These are phyloP conservation scores for Aspergillus biplanus DNA, from an alignment of 495 filamentous ascomycete species.

Conservation along the genomic window DNA sequence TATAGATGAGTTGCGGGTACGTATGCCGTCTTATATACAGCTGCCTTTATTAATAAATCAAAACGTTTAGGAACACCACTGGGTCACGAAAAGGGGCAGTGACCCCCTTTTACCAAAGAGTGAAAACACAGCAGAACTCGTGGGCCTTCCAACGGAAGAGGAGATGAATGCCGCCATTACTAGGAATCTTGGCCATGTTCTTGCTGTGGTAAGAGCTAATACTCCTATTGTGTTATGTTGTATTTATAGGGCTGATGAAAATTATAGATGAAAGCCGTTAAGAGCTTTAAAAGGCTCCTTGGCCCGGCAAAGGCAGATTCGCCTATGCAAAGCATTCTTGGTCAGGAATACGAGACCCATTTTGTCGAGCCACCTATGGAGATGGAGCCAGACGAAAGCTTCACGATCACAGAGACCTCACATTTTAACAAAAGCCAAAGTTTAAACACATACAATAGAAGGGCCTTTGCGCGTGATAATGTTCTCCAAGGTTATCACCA, in stretches of 20 bases:
- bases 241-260: slow-evolving; percentile 11
- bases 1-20: slow-evolving; percentile 80
- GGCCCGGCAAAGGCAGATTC: slow-evolving; percentile 48
- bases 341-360: slow-evolving; percentile 51
- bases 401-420: slow-evolving; percentile 27
- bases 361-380: slow-evolving; percentile 61
- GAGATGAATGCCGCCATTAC: slow-evolving; percentile 93
- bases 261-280: slow-evolving; percentile 87
- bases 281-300: slow-evolving; percentile 74
- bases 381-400: slow-evolving; percentile 52
- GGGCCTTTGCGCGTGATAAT: slow-evolving; percentile 49
- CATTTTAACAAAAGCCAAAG: slow-evolving; percentile 47
- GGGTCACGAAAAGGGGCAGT: slow-evolving; percentile 83
- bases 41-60: slow-evolving; percentile 19
- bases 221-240: neutral
- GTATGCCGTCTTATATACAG: neutral
- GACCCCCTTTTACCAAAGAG: slow-evolving; percentile 80
- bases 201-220: slow-evolving; percentile 71
- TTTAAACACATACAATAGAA: slow-evolving; percentile 54
- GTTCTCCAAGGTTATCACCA: slow-evolving; percentile 54
- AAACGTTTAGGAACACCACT: slow-evolving; percentile 75
- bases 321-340: slow-evolving; percentile 60
- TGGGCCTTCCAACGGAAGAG: slow-evolving; percentile 81
- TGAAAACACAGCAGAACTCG: slow-evolving; percentile 82
- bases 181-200: slow-evolving; percentile 76